A percentile compares a stretch with the other conserved stretches of the same genome.
Evolutionary conservation across 169 alveolate genomes (phyloP).

Genomic region (Miamiensis avidus): DNA sequence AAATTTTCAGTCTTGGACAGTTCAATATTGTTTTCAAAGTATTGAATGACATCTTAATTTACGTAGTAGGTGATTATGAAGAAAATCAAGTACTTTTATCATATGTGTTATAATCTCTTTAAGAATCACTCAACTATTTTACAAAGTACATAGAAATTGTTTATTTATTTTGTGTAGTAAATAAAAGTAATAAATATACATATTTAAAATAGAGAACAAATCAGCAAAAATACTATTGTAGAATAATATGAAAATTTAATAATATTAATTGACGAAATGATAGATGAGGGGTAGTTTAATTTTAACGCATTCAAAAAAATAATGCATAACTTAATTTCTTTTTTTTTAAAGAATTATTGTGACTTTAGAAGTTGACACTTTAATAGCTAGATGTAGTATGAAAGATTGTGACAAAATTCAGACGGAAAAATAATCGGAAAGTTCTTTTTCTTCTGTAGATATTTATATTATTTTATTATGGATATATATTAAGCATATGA

Average conservation of each 20-base stretch:
- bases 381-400: conserved; percentile 25
- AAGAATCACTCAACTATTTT: background rate
- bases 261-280: conserved; percentile 13
- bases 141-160: background rate
- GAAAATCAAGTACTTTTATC: conserved; percentile 15
- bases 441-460: background rate
- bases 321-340: background rate
- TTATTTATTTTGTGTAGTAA: background rate
- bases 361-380: conserved; percentile 2
- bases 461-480: too few relatives aligned
- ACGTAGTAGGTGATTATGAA: conserved; percentile 11
- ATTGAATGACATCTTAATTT: conserved; percentile 7
- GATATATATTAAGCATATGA: too few relatives aligned
- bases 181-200: background rate
- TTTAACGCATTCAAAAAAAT: too few relatives aligned
- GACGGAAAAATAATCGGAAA: too few relatives aligned
- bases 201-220: background rate
- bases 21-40: conserved; percentile 11
- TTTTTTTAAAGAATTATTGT: conserved; percentile 9
- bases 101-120: background rate
- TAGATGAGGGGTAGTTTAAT: conserved; percentile 17
- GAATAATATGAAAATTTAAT: conserved; percentile 18
- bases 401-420: conserved; percentile 3
- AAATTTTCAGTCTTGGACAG: conserved; percentile 12
- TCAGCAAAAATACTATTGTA: background rate